A percentile compares a stretch with the other conserved stretches of the same genome.
Conservation (phyloP, 1,139 yeast genomes). For the Spencermartinsiella ligniputridi region DNA sequence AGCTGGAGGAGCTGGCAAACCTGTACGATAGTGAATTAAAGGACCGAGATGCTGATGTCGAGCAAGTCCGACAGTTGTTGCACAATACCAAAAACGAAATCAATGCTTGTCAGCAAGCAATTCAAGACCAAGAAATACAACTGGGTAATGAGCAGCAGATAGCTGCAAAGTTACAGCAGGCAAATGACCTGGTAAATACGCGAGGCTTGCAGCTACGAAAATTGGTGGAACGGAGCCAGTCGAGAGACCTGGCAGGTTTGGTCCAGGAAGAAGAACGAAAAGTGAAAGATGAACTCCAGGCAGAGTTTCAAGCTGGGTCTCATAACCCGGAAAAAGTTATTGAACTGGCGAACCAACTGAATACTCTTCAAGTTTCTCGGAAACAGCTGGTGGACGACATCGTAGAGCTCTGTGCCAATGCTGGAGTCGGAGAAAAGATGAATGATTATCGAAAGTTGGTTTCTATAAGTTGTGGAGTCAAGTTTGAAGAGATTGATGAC, state of each 20-base stretch:
- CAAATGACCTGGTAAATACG: constrained; percentile 28
- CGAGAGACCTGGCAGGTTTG: constrained; percentile 45
- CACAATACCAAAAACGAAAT: constrained; percentile 41
- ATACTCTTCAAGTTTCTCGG: constrained; percentile 46
- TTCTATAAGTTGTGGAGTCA: constrained; percentile 76
- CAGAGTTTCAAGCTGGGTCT: constrained; percentile 11
- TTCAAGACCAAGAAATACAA: constrained; percentile 29
- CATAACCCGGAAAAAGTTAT: constrained; percentile 25
- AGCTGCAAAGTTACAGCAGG: constrained; percentile 26
- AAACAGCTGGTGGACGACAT: constrained; percentile 42
- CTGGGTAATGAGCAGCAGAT: constrained; percentile 31
- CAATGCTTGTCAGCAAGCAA: constrained; percentile 29
- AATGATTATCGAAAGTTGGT: constrained; percentile 77
- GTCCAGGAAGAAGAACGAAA: constrained; percentile 46
- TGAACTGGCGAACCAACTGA: constrained; percentile 39
- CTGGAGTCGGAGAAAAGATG: constrained; percentile 54
- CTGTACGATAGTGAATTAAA: constrained; percentile 50
- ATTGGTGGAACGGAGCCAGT: constrained; percentile 53
- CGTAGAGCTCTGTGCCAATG: constrained; percentile 43
- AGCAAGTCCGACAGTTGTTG: constrained; percentile 42
- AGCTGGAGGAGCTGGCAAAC: constrained; percentile 49
- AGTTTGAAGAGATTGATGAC: constrained; percentile 77
- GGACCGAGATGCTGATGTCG: constrained; percentile 47
- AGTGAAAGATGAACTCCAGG: constrained; percentile 30
- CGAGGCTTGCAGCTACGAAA: constrained; percentile 38